These are phyloP conservation scores for Endotrypanum monterogeii DNA, from an alignment of 208 protist species.

Conservation along the genomic window DNA sequence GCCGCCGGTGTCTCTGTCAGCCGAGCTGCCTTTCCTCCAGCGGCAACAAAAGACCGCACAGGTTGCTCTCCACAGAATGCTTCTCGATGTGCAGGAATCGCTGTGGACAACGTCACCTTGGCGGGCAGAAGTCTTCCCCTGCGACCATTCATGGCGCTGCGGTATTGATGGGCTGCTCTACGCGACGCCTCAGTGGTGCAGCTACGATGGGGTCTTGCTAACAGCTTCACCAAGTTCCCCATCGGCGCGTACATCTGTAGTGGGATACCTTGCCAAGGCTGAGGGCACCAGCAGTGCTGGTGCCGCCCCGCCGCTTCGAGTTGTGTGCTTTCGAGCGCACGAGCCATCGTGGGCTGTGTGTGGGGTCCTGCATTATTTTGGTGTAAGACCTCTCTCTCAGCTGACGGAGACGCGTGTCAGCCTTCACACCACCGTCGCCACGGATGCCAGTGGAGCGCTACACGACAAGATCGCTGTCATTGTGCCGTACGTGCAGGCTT, in stretches of 20 bases:
- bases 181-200: constrained; percentile 49
- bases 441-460: constrained; percentile 26
- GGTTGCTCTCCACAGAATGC: constrained; percentile 3
- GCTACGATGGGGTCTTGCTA: constrained; percentile 27
- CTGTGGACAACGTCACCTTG: constrained; percentile 11
- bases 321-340: constrained; percentile 40
- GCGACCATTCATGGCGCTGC: constrained; percentile 37
- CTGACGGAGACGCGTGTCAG: constrained; percentile 40
- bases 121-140: constrained; percentile 32
- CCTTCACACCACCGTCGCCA: constrained; percentile 29
- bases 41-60: constrained; percentile 4
- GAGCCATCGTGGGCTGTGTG: constrained; percentile 48
- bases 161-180: constrained; percentile 57
- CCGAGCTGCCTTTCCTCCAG: not conserved
- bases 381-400: constrained; percentile 44
- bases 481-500: constrained; percentile 53
- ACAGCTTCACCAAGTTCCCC: not conserved
- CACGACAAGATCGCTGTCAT: constrained; percentile 46
- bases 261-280: not conserved
- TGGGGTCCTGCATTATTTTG: constrained; percentile 49
- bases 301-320: constrained; percentile 29
- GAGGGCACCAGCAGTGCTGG: not conserved
- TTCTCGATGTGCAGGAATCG: constrained; percentile 10
- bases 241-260: not conserved
- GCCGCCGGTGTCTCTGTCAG: not conserved